Percentiles rank a stretch among this genome's conserved stretches.
Conservation (phyloP, 805 yeast genomes). For the Dipodascus geniculatus region DNA sequence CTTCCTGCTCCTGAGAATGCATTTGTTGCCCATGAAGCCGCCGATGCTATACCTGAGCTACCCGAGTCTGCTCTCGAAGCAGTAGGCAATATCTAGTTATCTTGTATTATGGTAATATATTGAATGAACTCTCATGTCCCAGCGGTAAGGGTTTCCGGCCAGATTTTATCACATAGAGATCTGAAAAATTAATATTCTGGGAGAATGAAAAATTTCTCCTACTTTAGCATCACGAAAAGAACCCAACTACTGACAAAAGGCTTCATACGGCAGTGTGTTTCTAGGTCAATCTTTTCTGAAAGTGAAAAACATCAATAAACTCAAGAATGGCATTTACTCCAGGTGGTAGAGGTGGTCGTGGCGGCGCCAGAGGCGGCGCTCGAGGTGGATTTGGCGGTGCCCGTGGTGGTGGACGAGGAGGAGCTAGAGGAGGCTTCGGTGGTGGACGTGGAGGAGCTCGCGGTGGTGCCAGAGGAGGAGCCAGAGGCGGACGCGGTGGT, state of each 20-base stretch:
- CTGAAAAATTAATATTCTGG: not conserved
- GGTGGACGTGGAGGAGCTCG: constrained; percentile 27
- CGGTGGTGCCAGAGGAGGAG: constrained; percentile 41
- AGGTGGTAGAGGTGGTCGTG: constrained; percentile 26
- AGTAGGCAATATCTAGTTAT: not conserved
- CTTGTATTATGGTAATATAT: not conserved
- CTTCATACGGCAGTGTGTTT: no score
- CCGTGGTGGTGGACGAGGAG: constrained; percentile 25
- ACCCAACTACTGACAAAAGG: not conserved
- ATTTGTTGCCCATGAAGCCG: constrained; percentile 1
- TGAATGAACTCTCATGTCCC: not conserved
- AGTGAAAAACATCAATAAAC: not conserved
- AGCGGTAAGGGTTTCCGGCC: not conserved
- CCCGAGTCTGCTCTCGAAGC: not conserved
- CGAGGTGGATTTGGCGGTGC: constrained; percentile 23
- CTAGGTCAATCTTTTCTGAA: not conserved
- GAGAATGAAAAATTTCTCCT: not conserved
- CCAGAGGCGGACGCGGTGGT: constrained; percentile 37
- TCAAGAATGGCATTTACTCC: constrained; percentile 65
- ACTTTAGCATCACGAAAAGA: not conserved
- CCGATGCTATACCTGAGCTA: not conserved
- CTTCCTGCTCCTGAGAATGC: constrained; percentile 1
- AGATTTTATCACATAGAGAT: no score
- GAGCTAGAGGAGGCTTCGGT: constrained; percentile 25
- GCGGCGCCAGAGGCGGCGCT: constrained; percentile 34